These are phyloP conservation scores for Apiotrichum gamsii DNA, from an alignment of 1,284 basidiomycete species.

Conservation along the genomic window DNA sequence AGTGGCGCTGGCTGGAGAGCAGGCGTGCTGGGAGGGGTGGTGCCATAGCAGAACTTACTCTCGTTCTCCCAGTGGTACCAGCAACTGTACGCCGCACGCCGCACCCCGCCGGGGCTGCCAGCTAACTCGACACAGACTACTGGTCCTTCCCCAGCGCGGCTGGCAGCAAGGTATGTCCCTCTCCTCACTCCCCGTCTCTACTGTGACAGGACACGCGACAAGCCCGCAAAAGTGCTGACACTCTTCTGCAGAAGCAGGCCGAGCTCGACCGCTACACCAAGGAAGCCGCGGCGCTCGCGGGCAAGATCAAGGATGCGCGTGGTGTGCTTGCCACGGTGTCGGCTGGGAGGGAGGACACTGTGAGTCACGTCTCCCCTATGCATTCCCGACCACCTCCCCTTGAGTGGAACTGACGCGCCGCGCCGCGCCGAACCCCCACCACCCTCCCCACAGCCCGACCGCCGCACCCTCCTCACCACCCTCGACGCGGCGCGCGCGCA, in stretches of 20 bases:
- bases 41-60: no score
- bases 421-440: no score
- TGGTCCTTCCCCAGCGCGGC: conserved; percentile 87
- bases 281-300: conserved; percentile 49
- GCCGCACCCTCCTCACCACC: conserved; percentile 51
- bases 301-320: conserved; percentile 35
- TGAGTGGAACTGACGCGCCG: conserved; percentile 29
- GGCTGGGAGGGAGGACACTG: conserved; percentile 59
- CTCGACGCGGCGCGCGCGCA: conserved; percentile 38
- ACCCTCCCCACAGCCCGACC: conserved; percentile 53
- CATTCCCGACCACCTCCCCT: no score
- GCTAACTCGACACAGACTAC: conserved; percentile 61
- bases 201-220: no score
- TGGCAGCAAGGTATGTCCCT: conserved; percentile 59
- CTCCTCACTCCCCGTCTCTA: neutral
- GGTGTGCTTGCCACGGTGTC: conserved; percentile 53
- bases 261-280: conserved; percentile 57
- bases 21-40: no score
- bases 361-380: no score
- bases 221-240: no score
- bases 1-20: conserved; percentile 16
- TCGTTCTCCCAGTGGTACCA: conserved; percentile 65
- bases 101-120: no score
- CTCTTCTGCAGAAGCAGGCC: conserved; percentile 40
- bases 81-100: conserved; percentile 63